Evolutionary conservation across 2,329 filamentous ascomycete genomes (phyloP), one percentile per base, ranked within the genome.

Genomic region (Colletotrichum lentis): DNA sequence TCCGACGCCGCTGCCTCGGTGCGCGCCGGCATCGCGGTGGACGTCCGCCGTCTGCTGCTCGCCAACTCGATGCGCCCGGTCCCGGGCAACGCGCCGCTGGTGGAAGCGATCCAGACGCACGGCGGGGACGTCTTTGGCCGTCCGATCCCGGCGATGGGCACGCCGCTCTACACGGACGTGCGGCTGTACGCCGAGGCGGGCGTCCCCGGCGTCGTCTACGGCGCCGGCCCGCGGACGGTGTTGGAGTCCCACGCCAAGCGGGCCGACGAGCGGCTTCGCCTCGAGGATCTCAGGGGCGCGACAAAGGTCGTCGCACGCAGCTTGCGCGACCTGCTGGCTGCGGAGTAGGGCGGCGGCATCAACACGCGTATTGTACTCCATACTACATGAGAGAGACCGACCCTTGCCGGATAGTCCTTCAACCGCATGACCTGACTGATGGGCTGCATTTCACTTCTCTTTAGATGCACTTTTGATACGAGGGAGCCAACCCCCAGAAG

Each of bases 161-260:
- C 65, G 11, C 60, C 65, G 11, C 65, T 64, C 6, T 68, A 64
- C 41, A 68, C 65, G 11, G 65, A 68, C 39, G 65, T 59, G 3
- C 59, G 65, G 43, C 20, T 68, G 41, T 68, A 69, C 37, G 66
- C 66, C 12, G 66, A 69, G 50, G 66, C 66, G 5, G 66, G 66
- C 1, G 50, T 69, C 11, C 66, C 66, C 12, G 66, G 55, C 2
- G 66, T 69, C 11, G 59, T 69, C 22, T 69, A 61, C 44, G 66
- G 66, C 20, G 66, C 66, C 6, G 66, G 66, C 11, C 66, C 66
- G 18, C 55, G 61, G 10, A 64, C 61, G 14, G 66, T 69, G n/a
- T 20, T 69, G 44, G 66, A 69, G 31, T 69, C 66, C 2, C 56
- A 64, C 47, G 66, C 66, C 24, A 69, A 69, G 66, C 55, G 66